phyloP scores from a whole-genome alignment of 2,329 filamentous ascomycete genomes.

The Pyrenochaeta sp. region DNA sequence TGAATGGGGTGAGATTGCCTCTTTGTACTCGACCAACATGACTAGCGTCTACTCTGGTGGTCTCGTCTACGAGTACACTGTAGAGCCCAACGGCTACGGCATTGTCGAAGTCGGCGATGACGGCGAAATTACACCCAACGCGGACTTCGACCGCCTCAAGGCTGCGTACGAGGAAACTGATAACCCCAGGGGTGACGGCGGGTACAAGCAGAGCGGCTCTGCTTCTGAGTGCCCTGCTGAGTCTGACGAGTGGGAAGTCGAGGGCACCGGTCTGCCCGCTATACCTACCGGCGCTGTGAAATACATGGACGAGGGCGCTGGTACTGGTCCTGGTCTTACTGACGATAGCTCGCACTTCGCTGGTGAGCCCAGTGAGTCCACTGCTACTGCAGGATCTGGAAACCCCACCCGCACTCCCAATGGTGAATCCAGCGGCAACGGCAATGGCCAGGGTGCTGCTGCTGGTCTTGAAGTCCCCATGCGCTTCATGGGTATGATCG shows the following conservation, averaged over 20 bases:
- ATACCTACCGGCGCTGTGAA: slow-evolving; percentile 64
- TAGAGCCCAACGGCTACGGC: slow-evolving; percentile 72
- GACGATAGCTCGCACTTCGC: slow-evolving; percentile 55
- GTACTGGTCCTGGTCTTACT: slow-evolving; percentile 63
- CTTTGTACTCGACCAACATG: slow-evolving; percentile 86
- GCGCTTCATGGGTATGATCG: slow-evolving; percentile 40
- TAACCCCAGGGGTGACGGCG: slow-evolving; percentile 64
- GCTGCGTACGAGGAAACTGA: slow-evolving; percentile 59
- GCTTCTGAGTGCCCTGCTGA: slow-evolving; percentile 64
- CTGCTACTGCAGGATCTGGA: slow-evolving; percentile 41
- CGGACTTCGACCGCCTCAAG: slow-evolving; percentile 70
- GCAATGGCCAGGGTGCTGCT: slow-evolving; percentile 28
- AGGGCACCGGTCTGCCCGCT: slow-evolving; percentile 60
- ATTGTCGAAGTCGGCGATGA: slow-evolving; percentile 71
- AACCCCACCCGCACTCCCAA: slow-evolving; percentile 34
- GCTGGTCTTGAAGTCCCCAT: slow-evolving; percentile 36
- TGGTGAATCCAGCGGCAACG: slow-evolving; percentile 12
- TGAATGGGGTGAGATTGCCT: slow-evolving; percentile 78
- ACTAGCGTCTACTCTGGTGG: slow-evolving; percentile 91
- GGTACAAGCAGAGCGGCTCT: slow-evolving; percentile 63
- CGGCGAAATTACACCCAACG: slow-evolving; percentile 63
- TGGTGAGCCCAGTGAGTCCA: slow-evolving; percentile 37
- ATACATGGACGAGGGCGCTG: slow-evolving; percentile 66
- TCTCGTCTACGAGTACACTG: slow-evolving; percentile 92
- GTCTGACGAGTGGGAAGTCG: slow-evolving; percentile 65